phyloP scores from a whole-genome alignment of 1,284 basidiomycete genomes.

The Puccinia horiana region DNA sequence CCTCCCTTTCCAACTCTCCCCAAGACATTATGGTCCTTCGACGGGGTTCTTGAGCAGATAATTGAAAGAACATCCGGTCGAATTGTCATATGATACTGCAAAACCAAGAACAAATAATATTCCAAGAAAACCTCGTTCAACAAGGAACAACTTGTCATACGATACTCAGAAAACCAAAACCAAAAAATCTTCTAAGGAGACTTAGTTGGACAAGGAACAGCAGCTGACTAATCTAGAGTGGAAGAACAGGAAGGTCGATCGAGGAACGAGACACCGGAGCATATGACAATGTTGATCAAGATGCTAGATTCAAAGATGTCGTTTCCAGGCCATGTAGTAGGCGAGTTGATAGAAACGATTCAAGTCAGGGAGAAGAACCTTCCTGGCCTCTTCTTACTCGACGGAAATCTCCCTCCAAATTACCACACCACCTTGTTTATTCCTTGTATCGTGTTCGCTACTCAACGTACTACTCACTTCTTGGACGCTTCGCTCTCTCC shows the following conservation, averaged over 20 bases:
- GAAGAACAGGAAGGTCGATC: constrained; percentile 4
- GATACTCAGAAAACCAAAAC: not conserved
- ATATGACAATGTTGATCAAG: not conserved
- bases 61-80: not conserved
- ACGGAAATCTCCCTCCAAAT: not conserved
- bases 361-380: not conserved
- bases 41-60: constrained; percentile 2
- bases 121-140: too few species aligned
- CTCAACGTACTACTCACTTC: not conserved
- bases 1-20: not conserved
- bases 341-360: constrained; percentile 1
- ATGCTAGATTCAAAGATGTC: not conserved
- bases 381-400: constrained; percentile 2
- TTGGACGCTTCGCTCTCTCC: not conserved
- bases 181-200: too few species aligned
- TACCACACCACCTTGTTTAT: too few species aligned
- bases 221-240: not conserved
- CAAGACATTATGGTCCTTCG: not conserved
- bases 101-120: too few species aligned
- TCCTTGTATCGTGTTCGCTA: constrained; percentile 14
- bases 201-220: too few species aligned
- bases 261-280: not conserved
- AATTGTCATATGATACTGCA: too few species aligned
- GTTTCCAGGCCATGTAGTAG: not conserved
- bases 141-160: not conserved